Evolutionary conservation across 139 green algal genomes (phyloP).

Genomic region (Picochlorum sp.): DNA sequence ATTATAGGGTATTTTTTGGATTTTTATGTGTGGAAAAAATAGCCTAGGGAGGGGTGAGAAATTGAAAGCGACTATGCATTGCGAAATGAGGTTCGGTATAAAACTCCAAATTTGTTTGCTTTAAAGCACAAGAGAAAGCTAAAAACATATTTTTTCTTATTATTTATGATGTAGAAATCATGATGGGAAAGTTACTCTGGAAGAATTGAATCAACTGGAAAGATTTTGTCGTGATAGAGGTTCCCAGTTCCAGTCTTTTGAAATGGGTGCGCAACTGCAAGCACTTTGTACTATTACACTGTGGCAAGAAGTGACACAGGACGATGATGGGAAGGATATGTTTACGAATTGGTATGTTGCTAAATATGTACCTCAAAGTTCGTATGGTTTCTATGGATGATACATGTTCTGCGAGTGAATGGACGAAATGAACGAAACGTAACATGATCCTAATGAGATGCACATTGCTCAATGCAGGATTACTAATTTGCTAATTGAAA

Average conservation of each 20-base stretch:
- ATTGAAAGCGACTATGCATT: no score
- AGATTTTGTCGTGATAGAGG: constrained; percentile 13
- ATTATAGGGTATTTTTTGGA: neutral
- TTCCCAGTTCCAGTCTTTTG: constrained; percentile 16
- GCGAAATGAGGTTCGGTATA: no score
- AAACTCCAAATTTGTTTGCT: neutral
- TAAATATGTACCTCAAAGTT: no score
- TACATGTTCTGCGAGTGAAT: no score
- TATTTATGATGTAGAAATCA: constrained; percentile 17
- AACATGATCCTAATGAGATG: no score
- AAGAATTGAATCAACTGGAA: constrained; percentile 18
- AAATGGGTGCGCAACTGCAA: constrained; percentile 23
- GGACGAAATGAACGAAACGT: no score
- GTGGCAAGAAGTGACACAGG: constrained; percentile 9
- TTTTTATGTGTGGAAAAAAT: neutral
- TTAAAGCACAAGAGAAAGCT: neutral
- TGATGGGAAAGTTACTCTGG: constrained; percentile 20
- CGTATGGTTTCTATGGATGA: neutral
- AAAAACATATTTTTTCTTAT: neutral
- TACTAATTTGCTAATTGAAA: constrained; percentile 16
- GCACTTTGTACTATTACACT: constrained; percentile 24
- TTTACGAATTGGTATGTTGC: constrained; percentile 33
- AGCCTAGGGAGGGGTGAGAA: no score
- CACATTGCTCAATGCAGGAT: no score
- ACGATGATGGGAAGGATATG: constrained; percentile 3